These are phyloP conservation scores for Lithohypha guttulata DNA, from an alignment of 2,329 filamentous ascomycete genomes.

Conservation along the genomic window DNA sequence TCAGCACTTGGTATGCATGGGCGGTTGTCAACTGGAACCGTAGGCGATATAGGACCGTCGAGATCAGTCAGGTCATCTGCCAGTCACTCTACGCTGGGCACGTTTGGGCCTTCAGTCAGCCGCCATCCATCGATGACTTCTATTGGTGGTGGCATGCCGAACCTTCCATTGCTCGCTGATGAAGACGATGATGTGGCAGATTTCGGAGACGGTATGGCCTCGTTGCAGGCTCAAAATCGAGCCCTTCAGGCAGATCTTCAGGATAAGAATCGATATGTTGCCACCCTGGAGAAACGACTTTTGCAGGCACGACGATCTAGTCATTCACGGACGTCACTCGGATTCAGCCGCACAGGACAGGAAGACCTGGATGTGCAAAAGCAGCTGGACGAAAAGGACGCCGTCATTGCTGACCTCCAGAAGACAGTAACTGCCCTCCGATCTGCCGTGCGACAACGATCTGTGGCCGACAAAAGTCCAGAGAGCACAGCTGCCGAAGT, in stretches of 20 bases:
- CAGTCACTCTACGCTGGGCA: constrained; percentile 48
- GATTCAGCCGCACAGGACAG: constrained; percentile 58
- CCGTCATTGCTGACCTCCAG: constrained; percentile 88
- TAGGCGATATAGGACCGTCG: constrained; percentile 27
- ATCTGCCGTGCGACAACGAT: constrained; percentile 73
- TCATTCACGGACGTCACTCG: constrained; percentile 73
- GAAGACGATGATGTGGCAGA: constrained; percentile 67
- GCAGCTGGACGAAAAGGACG: constrained; percentile 92
- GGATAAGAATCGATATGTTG: constrained; percentile 96
- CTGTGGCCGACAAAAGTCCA: constrained; percentile 56
- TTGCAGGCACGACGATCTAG: constrained; percentile 83
- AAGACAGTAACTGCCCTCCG: constrained; percentile 81
- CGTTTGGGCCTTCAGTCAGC: constrained; percentile 43
- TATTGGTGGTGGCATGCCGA: constrained; percentile 32
- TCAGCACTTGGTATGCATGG: constrained; percentile 56
- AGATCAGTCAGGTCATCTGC: constrained; percentile 59
- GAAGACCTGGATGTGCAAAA: constrained; percentile 66
- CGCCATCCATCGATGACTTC: constrained; percentile 60
- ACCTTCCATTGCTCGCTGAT: constrained; percentile 28
- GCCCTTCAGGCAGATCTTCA: constrained; percentile 87
- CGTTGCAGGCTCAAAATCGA: constrained; percentile 70
- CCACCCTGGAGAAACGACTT: constrained; percentile 82
- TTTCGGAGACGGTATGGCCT: constrained; percentile 76
- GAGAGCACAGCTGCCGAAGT: constrained; percentile 27
- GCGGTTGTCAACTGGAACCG: constrained; percentile 42